Base-by-base conservation (phyloP, 1,284 basidiomycete genomes). In the Papiliotrema laurentii region DNA sequence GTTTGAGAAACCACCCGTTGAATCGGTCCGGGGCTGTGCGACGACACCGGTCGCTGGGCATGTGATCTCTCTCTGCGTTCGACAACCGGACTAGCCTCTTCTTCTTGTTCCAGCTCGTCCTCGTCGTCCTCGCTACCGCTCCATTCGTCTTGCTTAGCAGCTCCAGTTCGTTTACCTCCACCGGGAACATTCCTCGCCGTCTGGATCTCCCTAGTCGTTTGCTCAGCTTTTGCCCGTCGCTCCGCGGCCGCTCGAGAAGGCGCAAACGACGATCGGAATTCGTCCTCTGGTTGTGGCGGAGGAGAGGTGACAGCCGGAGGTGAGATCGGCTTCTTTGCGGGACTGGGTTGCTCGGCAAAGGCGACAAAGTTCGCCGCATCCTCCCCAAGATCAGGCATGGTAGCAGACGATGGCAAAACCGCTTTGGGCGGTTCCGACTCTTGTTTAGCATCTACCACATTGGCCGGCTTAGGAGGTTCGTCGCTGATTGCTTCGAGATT, bases 211-310 rank as follows among this genome's bases (percentile, higher is more conserved):
- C 47, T 55, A 3, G 55, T 66, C 1, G 63, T 62, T 19, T 86
- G 87, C 63, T 90, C 83, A 13, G 80, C 79, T 68, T 85, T 87
- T 11, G 86, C 85, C 61, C 88, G 87, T 45, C 90, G 80, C 64
- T 93, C 83, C 21, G 82, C 81, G 21, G 87, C 89, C 55, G 84
- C 81, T 63, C 81, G 85, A 14, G 86, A 87, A 0, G 84, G 85
- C 0, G 88, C 86, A 62, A 93, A 93, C 2, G 89, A 90, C 1
- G 88, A 90, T 41, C 81, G 80, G 65, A 79, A 83, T 48, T 60
- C 58, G 16, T 58, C 57, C 19, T 55, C 45, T 10, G 48, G 43
- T 11, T 49, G 24, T 27, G 40, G 19, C 5, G 38, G 21, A 14
- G 41, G 13, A 13, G 52, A 22, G 22, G 42, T 22, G 40, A 50